Percentiles rank a stretch among this genome's conserved stretches.
Evolutionary conservation across 495 filamentous ascomycete species (phyloP).

Genomic region (Penicillium daleae): DNA sequence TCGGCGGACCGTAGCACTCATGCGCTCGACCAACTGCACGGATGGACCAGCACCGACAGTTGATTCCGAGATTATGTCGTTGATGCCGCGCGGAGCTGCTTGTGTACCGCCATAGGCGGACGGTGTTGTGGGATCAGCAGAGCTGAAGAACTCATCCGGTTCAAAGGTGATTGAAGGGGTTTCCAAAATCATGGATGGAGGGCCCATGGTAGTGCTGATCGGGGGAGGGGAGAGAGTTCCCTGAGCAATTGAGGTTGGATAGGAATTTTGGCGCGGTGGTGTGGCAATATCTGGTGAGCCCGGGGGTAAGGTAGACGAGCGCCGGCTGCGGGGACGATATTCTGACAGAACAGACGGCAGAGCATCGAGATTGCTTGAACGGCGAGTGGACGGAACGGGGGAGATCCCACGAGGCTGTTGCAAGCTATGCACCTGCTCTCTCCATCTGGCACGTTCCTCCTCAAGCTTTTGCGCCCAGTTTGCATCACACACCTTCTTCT

Average conservation of each 20-base stretch:
- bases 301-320: conserved; percentile 49
- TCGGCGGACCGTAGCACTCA: conserved; percentile 89
- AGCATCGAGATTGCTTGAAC: conserved; percentile 48
- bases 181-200: conserved; percentile 42
- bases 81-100: conserved; percentile 61
- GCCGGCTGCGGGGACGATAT: conserved; percentile 50
- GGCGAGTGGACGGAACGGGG: conserved; percentile 49
- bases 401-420: conserved; percentile 54
- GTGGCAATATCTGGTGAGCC: conserved; percentile 47
- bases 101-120: conserved; percentile 51
- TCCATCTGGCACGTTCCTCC: conserved; percentile 77
- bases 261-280: conserved; percentile 48
- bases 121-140: conserved; percentile 63
- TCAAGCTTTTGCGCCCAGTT: conserved; percentile 64
- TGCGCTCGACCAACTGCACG: conserved; percentile 94
- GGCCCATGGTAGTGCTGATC: conserved; percentile 32
- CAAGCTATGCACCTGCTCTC: conserved; percentile 57
- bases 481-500: conserved; percentile 68
- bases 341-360: conserved; percentile 34
- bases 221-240: conserved; percentile 39
- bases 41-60: conserved; percentile 88
- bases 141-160: conserved; percentile 69
- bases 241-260: conserved; percentile 43
- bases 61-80: conserved; percentile 87
- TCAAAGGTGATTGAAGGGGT: conserved; percentile 65